Percentiles rank a stretch among this genome's conserved stretches.
phyloP scores from a whole-genome alignment of 768 basidiomycete species.

The Trametes gibbosa region DNA sequence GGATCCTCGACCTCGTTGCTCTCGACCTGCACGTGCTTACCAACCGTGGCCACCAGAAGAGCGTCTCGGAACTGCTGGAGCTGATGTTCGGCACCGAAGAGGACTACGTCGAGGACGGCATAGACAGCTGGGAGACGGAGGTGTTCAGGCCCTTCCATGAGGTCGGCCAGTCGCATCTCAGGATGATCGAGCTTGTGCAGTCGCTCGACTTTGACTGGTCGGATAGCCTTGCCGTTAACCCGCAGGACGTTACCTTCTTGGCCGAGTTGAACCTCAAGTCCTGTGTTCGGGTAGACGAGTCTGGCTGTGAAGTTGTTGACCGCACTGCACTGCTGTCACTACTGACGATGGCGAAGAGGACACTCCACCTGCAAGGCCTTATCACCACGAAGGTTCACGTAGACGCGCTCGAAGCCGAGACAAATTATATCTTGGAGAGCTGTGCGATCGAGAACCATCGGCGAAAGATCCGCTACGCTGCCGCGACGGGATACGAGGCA shows the following conservation, averaged over 20 bases:
- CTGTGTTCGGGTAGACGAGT: conserved; percentile 64
- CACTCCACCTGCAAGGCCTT: conserved; percentile 64
- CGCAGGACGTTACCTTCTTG: conserved; percentile 63
- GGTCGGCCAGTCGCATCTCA: conserved; percentile 77
- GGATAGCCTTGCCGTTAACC: conserved; percentile 62
- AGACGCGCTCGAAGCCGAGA: conserved; percentile 68
- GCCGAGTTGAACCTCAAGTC: conserved; percentile 63
- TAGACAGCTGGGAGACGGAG: conserved; percentile 43
- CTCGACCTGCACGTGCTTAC: conserved; percentile 88
- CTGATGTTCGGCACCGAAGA: conserved; percentile 73
- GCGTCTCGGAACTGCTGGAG: conserved; percentile 71
- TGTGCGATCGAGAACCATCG: conserved; percentile 88
- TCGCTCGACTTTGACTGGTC: conserved; percentile 88
- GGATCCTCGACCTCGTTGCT: conserved; percentile 81
- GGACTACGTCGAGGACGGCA: conserved; percentile 41
- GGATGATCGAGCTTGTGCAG: conserved; percentile 86
- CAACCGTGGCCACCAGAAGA: conserved; percentile 70
- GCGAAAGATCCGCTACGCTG: conserved; percentile 72
- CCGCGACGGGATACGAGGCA: conserved; percentile 68
- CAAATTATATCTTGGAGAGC: conserved; percentile 74
- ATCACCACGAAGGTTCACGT: conserved; percentile 60
- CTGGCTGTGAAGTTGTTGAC: conserved; percentile 84
- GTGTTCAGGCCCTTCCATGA: conserved; percentile 61
- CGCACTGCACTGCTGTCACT: conserved; percentile 66
- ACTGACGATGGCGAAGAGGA: conserved; percentile 57